Evolutionary conservation across 208 protist species (phyloP).

Genomic region (Trypanosoma vivax): DNA sequence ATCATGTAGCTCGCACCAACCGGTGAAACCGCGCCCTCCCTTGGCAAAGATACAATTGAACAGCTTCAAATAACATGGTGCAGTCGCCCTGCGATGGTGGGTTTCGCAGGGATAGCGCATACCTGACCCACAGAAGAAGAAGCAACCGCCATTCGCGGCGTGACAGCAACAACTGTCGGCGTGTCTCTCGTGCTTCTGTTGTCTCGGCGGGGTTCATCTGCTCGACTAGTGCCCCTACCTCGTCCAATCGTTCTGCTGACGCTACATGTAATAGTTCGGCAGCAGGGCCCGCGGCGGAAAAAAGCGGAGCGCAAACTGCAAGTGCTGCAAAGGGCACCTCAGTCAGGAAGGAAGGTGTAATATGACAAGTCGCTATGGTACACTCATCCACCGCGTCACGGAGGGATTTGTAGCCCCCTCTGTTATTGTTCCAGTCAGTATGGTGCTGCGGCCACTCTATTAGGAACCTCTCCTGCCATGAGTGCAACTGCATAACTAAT

Average conservation of each 20-base stretch:
- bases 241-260: background rate
- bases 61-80: constrained; percentile 3
- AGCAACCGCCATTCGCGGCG: constrained; percentile 1
- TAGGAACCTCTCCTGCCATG: constrained; percentile 23
- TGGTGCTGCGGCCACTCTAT: constrained; percentile 1
- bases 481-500: constrained; percentile 17
- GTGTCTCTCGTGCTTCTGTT: background rate
- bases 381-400: constrained; percentile 12
- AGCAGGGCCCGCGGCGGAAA: background rate
- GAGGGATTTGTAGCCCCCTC: constrained; percentile 11
- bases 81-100: constrained; percentile 7
- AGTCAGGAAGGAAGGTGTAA: constrained; percentile 10
- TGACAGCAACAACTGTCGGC: background rate
- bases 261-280: background rate
- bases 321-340: constrained; percentile 29
- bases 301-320: constrained; percentile 10
- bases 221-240: background rate
- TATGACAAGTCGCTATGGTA: background rate
- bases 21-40: no score
- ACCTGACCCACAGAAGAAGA: constrained; percentile 1
- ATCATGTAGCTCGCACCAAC: no score
- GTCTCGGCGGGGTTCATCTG: background rate
- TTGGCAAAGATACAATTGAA: constrained; percentile 8
- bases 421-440: constrained; percentile 7
- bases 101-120: background rate